These are phyloP conservation scores for Verticillium alfalfae DNA, from an alignment of 2,329 filamentous ascomycete species.

Conservation along the genomic window DNA sequence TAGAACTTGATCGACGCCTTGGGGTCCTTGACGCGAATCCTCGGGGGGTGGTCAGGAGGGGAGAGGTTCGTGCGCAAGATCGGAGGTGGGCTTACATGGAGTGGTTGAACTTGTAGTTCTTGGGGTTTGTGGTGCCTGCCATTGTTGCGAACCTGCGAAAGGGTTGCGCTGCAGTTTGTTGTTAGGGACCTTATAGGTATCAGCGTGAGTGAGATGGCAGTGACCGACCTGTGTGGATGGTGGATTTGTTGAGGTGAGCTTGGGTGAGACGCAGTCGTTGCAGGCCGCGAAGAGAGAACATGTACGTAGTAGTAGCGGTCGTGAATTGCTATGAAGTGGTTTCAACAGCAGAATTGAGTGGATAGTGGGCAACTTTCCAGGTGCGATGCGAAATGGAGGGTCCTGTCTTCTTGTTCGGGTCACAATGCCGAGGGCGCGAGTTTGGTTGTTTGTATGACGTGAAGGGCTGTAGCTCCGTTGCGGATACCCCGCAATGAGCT, in stretches of 20 bases:
- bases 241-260: slow-evolving; percentile 1
- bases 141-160: slow-evolving; percentile 35
- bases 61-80: neutral
- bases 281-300: slow-evolving; percentile 8
- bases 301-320: neutral
- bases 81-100: slow-evolving; percentile 58
- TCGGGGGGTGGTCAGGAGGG: slow-evolving; percentile 27
- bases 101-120: slow-evolving; percentile 81
- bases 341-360: neutral
- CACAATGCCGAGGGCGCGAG: neutral
- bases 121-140: slow-evolving; percentile 66
- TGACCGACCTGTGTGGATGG: neutral
- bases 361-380: neutral
- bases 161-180: neutral
- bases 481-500: neutral
- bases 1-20: slow-evolving; percentile 88
- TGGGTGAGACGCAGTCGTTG: slow-evolving; percentile 10
- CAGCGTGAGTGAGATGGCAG: neutral
- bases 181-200: neutral
- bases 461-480: neutral
- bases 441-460: neutral
- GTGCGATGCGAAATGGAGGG: neutral
- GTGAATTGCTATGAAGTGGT: neutral
- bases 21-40: slow-evolving; percentile 93
- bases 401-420: neutral